Evolutionary conservation across 1,284 basidiomycete species (phyloP), one percentile per base, ranked within the genome.

Genomic region (Microstroma glucosiphilum): DNA sequence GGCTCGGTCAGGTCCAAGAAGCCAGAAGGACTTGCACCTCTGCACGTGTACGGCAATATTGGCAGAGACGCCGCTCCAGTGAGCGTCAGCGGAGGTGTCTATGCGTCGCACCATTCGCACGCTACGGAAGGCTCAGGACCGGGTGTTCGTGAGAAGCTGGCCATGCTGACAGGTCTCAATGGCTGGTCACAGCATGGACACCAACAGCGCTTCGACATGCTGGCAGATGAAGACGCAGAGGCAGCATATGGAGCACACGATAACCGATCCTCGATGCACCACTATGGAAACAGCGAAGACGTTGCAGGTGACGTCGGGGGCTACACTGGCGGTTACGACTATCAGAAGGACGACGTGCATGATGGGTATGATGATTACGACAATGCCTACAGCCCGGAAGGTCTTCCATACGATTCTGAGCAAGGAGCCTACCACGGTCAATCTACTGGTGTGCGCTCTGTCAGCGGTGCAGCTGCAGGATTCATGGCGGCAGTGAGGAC

Each of bases 41-140:
- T 48, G 43, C 43, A 48, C 43, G 21, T 21, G 43, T 21, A 48
- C 43, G 43, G 17, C 43, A 48, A 48, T 12, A 21, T 48, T 4
- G 43, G 43, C 43, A 17, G 43, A 6, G 43, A 48, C 12, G 43
- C 17, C 6, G 15, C 43, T 6, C 43, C 43, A 12, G 43, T 17
- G 17, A n/a, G 17, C 43, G 30, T 37, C 30, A 37, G 30, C 30
- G 30, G 30, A 37, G 9, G 30, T 9, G 30, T 37, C 30, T 37
- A 37, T 37, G 30, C 30, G 30, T 4, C 30, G 4, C 43, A 48
- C 43, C 17, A 17, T 12, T 17, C 17, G 4, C 72, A 74, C 56
- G 72, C 72, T 0, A 71, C 68, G 68, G 72, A 74, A 49, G 72
- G 72, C 0, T 73, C 71, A 0, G 72, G 72, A 8, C 72, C 72